These are phyloP conservation scores for Bolboschoenus planiculmis DNA, from an alignment of 176 grass and related monocot genomes.

Conservation along the genomic window DNA sequence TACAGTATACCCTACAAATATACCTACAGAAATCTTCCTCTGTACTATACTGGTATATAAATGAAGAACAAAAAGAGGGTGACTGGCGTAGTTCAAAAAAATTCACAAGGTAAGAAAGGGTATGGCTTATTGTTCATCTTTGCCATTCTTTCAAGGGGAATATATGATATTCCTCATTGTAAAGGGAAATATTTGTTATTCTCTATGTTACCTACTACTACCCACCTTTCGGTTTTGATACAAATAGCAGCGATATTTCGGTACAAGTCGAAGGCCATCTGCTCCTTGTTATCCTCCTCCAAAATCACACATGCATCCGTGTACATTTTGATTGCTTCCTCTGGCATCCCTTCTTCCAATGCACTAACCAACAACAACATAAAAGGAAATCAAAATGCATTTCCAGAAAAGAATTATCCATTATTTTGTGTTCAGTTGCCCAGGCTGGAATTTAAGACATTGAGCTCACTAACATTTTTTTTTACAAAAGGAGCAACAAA, in stretches of 20 bases:
- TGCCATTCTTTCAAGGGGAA: background rate
- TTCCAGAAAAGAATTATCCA: background rate
- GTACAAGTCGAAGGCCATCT: constrained; percentile 97
- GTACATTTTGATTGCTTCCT: constrained; percentile 83
- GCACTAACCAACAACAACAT: constrained; percentile 42
- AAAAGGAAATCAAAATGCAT: constrained; percentile 16
- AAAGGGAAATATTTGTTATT: background rate
- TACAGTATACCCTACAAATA: background rate
- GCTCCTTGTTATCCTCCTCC: constrained; percentile 95
- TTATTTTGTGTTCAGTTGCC: background rate
- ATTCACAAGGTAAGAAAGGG: background rate
- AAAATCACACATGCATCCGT: constrained; percentile 67
- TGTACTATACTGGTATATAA: background rate
- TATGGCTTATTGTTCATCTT: background rate
- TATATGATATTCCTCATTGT: background rate
- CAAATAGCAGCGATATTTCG: constrained; percentile 60
- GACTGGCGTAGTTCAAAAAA: background rate
- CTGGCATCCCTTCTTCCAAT: constrained; percentile 75
- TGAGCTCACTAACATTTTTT: background rate
- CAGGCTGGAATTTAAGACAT: background rate
- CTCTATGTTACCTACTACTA: background rate
- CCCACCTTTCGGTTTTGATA: constrained; percentile 35
- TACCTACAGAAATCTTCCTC: background rate
- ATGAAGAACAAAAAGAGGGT: background rate
- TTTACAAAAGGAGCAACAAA: background rate